Conservation (phyloP, 2,329 filamentous ascomycete genomes). For the Volutella citrinella region DNA sequence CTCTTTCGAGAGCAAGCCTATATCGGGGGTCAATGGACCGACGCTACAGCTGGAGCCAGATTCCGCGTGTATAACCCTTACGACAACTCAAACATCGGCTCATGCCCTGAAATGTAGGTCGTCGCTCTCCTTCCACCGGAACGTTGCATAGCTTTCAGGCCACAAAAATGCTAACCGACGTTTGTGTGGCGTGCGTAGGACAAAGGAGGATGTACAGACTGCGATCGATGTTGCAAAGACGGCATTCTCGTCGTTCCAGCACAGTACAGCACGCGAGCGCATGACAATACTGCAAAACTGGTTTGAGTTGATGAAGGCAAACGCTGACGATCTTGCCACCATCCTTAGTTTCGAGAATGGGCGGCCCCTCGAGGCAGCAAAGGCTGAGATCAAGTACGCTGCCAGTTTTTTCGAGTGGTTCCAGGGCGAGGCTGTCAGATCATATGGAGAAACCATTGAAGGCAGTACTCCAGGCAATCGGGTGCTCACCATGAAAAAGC, state of each 20-base stretch:
- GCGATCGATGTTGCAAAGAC: neutral
- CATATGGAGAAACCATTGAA: neutral
- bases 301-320: neutral
- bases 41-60: neutral
- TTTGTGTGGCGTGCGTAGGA: neutral
- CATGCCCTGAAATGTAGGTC: neutral
- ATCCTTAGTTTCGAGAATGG: neutral
- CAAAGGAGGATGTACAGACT: neutral
- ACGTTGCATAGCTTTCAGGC: too few relatives aligned
- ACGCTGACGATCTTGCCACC: neutral
- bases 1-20: neutral
- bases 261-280: neutral
- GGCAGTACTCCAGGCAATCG: neutral
- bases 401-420: conserved; percentile 2
- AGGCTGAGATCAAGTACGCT: neutral
- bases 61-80: neutral
- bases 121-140: too few relatives aligned
- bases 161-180: neutral
- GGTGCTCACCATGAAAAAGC: conserved; percentile 1
- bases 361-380: neutral
- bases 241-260: neutral
- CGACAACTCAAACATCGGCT: neutral
- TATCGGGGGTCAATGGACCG: neutral
- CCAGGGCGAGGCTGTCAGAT: neutral
- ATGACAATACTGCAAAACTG: neutral